Percentiles rank a stretch among this genome's conserved stretches.
phyloP scores from a whole-genome alignment of 345 rosid species.

The Noccaea caerulescens region DNA sequence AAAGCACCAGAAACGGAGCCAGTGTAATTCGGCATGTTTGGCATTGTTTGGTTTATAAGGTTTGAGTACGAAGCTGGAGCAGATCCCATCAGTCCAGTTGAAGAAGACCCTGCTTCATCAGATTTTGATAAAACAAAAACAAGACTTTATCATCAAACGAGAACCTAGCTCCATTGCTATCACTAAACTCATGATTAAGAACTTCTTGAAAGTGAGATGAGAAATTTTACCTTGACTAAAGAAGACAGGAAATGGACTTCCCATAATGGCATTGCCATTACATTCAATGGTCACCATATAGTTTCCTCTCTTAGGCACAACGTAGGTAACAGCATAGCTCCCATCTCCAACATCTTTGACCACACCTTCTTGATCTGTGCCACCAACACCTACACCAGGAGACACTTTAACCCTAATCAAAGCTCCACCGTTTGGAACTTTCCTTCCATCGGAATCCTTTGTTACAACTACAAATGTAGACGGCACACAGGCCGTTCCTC shows the following conservation, averaged over 20 bases:
- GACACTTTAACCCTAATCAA: conserved; percentile 74
- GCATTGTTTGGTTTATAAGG: conserved; percentile 92
- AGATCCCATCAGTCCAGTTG: conserved; percentile 74
- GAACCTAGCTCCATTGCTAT: neutral
- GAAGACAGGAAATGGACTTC: conserved; percentile 98
- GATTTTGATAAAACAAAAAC: neutral
- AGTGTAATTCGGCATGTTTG: conserved; percentile 98
- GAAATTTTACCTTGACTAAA: conserved; percentile 78
- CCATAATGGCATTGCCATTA: conserved; percentile 85
- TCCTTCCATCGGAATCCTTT: conserved; percentile 90
- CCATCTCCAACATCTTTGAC: conserved; percentile 97
- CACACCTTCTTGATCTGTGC: conserved; percentile 85
- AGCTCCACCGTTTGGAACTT: conserved; percentile 75
- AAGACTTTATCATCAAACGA: conserved; percentile 20
- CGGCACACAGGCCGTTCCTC: conserved; percentile 92
- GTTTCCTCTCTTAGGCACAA: conserved; percentile 96
- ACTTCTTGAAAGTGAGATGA: neutral
- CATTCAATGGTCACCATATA: conserved; percentile 93
- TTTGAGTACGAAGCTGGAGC: conserved; percentile 74
- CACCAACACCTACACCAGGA: conserved; percentile 96
- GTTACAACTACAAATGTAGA: conserved; percentile 79
- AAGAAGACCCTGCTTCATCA: conserved; percentile 58
- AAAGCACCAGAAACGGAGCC: conserved; percentile 95
- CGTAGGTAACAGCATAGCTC: conserved; percentile 81
- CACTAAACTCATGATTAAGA: neutral